These are phyloP conservation scores for Austroboletus olivaceoglutinosus DNA, from an alignment of 1,284 basidiomycete genomes.

Conservation along the genomic window DNA sequence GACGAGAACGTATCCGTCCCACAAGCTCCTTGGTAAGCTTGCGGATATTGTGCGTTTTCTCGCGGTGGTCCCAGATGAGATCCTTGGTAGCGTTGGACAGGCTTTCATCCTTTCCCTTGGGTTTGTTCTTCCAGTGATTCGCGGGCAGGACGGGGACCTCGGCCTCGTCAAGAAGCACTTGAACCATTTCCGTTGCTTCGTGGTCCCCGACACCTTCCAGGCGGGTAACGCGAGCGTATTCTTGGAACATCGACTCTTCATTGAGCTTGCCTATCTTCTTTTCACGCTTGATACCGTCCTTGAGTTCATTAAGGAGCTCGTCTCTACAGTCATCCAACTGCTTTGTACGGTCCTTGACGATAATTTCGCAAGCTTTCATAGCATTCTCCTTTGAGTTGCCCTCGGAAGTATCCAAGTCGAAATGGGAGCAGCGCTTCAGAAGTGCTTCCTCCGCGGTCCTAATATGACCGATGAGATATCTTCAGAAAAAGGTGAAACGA, in stretches of 20 bases:
- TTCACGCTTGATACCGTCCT: conserved; percentile 64
- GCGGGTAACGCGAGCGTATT: conserved; percentile 66
- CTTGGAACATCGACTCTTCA: conserved; percentile 76
- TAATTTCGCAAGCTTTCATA: conserved; percentile 90
- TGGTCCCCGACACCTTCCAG: conserved; percentile 72
- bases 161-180: conserved; percentile 60
- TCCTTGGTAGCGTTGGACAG: conserved; percentile 57
- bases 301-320: conserved; percentile 69
- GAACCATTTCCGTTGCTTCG: conserved; percentile 65
- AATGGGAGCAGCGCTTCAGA: conserved; percentile 91
- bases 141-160: conserved; percentile 48
- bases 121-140: conserved; percentile 41
- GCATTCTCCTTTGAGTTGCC: conserved; percentile 55
- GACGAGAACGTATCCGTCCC: conserved; percentile 82
- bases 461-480: conserved; percentile 11
- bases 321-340: conserved; percentile 79
- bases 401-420: conserved; percentile 74
- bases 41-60: conserved; percentile 83
- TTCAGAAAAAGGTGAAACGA: not conserved
- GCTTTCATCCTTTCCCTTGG: conserved; percentile 55
- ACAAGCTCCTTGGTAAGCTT: conserved; percentile 84
- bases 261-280: conserved; percentile 60
- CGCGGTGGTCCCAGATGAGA: conserved; percentile 77
- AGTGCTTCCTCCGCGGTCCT: conserved; percentile 89
- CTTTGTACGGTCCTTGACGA: conserved; percentile 75